Evolutionary conservation across 2,329 filamentous ascomycete species (phyloP).

Genomic region (Cephalotrichum gorgonifer): DNA sequence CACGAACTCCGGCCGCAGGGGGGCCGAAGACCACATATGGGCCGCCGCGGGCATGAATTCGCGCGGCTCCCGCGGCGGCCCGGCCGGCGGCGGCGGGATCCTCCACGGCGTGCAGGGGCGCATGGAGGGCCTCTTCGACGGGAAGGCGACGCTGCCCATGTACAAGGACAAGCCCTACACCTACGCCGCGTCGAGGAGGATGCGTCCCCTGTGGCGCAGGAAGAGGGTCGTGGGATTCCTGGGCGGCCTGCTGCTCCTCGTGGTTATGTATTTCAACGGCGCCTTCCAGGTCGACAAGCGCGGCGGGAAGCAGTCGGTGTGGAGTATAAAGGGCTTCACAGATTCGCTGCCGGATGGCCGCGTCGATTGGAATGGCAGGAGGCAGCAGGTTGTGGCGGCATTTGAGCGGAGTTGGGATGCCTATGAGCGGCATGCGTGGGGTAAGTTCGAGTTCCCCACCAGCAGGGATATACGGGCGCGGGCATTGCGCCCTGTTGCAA

Average conservation of each 20-base stretch:
- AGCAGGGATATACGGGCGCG: background rate
- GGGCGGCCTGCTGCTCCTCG: conserved; percentile 42
- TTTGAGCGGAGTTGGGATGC: conserved; percentile 89
- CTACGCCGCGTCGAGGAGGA: conserved; percentile 50
- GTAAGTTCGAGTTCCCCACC: conserved; percentile 43
- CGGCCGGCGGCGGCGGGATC: conserved; percentile 17
- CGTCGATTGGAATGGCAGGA: conserved; percentile 67
- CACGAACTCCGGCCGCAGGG: conserved; percentile 50
- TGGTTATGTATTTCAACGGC: conserved; percentile 60
- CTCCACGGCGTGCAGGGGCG: conserved; percentile 48
- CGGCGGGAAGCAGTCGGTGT: conserved; percentile 26
- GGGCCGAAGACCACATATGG: conserved; percentile 60
- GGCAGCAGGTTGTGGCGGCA: conserved; percentile 75
- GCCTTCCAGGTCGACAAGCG: conserved; percentile 34
- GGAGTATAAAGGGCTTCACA: conserved; percentile 48
- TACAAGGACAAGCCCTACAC: conserved; percentile 98
- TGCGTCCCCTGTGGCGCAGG: conserved; percentile 49
- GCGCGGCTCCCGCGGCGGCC: conserved; percentile 25
- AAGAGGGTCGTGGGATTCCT: conserved; percentile 45
- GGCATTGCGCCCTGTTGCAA: too few species aligned
- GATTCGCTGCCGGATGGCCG: conserved; percentile 25
- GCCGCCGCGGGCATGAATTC: conserved; percentile 35
- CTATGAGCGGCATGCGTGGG: conserved; percentile 91
- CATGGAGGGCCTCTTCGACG: conserved; percentile 55
- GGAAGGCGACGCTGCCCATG: conserved; percentile 59